Percentiles rank a stretch among this genome's conserved stretches.
Conservation (phyloP, 148 eudicot species). For the Silene conica region DNA sequence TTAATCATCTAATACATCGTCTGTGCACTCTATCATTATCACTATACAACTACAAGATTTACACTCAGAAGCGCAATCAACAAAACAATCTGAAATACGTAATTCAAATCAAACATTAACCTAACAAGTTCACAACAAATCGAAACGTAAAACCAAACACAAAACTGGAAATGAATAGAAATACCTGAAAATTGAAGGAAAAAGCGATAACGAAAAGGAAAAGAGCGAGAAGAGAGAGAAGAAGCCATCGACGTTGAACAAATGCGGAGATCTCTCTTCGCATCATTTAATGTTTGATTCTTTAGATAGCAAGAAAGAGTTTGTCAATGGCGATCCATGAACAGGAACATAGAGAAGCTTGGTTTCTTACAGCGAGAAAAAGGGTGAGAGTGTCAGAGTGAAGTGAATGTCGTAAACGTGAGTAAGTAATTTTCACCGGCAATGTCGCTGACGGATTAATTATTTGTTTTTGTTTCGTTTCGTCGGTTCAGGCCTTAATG, state of each 20-base stretch:
- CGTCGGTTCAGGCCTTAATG: no score
- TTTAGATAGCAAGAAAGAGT: neutral
- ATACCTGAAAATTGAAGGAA: conserved; percentile 42
- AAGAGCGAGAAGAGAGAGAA: conserved; percentile 33
- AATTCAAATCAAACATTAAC: neutral
- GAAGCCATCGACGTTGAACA: conserved; percentile 46
- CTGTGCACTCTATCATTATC: neutral
- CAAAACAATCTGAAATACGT: no score
- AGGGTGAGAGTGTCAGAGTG: conserved; percentile 13
- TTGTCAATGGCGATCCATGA: conserved; percentile 5
- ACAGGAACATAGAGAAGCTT: neutral
- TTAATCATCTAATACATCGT: no score
- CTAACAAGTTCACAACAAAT: neutral
- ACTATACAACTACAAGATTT: neutral
- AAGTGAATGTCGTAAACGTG: conserved; percentile 8
- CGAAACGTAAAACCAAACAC: neutral
- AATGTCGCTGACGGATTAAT: neutral
- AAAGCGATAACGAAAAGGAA: conserved; percentile 42
- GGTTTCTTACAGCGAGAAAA: neutral
- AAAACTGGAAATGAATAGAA: neutral
- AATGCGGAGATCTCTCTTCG: conserved; percentile 56
- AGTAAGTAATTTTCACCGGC: neutral
- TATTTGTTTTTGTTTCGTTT: neutral
- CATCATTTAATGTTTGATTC: conserved; percentile 24
- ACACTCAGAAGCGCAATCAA: neutral